Percentiles rank a stretch among this genome's conserved stretches.
These are phyloP conservation scores for Myxozyma udenii DNA, from an alignment of 805 yeast species.

Conservation along the genomic window DNA sequence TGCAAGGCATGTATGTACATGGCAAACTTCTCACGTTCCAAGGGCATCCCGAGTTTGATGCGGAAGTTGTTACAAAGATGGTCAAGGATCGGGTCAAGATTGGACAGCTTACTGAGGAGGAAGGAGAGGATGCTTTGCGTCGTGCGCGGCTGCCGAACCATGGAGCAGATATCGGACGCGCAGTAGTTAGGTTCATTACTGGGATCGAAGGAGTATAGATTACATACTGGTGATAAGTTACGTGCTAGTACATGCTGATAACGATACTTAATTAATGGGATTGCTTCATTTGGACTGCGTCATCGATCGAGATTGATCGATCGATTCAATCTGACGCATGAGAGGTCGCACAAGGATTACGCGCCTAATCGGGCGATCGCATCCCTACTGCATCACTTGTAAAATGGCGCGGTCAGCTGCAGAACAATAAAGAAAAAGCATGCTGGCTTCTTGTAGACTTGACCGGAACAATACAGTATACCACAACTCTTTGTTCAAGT, in stretches of 20 bases:
- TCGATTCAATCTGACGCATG: too few relatives aligned
- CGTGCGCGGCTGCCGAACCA: slow-evolving; percentile 42
- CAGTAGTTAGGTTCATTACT: slow-evolving; percentile 40
- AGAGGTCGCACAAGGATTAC: too few relatives aligned
- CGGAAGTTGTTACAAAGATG: slow-evolving; percentile 36
- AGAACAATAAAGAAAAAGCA: too few relatives aligned
- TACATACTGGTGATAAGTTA: background rate
- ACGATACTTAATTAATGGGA: background rate
- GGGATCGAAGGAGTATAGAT: slow-evolving; percentile 5
- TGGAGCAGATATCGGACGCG: slow-evolving; percentile 42
- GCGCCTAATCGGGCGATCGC: too few relatives aligned
- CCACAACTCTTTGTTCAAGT: too few relatives aligned
- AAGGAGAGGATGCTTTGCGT: slow-evolving; percentile 27
- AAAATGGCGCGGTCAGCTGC: too few relatives aligned
- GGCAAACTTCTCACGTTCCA: slow-evolving; percentile 64
- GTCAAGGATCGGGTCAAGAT: slow-evolving; percentile 27
- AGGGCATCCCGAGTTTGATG: slow-evolving; percentile 82
- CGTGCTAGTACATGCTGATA: background rate
- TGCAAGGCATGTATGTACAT: slow-evolving; percentile 65
- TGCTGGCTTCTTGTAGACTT: too few relatives aligned
- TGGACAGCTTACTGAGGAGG: slow-evolving; percentile 9
- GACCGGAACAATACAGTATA: too few relatives aligned
- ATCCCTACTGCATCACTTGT: too few relatives aligned
- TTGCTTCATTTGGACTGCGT: background rate
- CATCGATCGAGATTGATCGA: background rate